Conservation (phyloP, 2,329 filamentous ascomycete genomes). For the Tricladium varicosporioides region DNA sequence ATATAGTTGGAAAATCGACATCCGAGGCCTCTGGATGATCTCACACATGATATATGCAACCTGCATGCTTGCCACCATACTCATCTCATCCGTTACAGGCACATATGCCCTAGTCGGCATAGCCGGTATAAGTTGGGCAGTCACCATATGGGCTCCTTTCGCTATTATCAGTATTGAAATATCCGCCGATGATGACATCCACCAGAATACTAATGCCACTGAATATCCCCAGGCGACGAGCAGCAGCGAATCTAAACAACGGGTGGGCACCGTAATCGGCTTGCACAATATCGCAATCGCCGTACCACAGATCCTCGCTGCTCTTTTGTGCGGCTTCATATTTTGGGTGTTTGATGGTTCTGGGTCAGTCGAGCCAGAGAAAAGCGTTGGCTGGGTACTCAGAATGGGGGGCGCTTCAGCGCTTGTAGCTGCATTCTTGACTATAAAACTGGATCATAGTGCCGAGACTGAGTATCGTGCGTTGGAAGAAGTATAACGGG, state of each 20-base stretch:
- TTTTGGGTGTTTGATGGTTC: conserved; percentile 6
- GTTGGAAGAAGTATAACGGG: too few relatives aligned
- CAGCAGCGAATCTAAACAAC: conserved; percentile 5
- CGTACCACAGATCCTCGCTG: conserved; percentile 17
- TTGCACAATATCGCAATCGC: conserved; percentile 18
- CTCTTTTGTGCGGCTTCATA: conserved; percentile 10
- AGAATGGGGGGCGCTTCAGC: conserved; percentile 10
- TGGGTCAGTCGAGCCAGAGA: conserved; percentile 6
- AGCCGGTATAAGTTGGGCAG: conserved; percentile 31
- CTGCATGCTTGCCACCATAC: conserved; percentile 22
- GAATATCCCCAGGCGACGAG: not conserved
- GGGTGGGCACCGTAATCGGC: conserved; percentile 14
- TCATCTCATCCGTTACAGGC: conserved; percentile 14
- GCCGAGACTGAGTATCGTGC: too few relatives aligned
- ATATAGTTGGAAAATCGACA: not conserved
- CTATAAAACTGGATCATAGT: too few relatives aligned
- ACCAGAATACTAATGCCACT: not conserved
- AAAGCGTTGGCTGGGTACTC: conserved; percentile 6
- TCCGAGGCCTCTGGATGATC: conserved; percentile 19
- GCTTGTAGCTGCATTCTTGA: conserved; percentile 3
- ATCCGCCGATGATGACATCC: too few relatives aligned
- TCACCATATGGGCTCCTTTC: conserved; percentile 34
- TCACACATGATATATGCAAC: conserved; percentile 22
- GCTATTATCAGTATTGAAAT: conserved; percentile 32
- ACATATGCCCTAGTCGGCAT: conserved; percentile 19